Conservation (phyloP, 2,329 filamentous ascomycete species). For the Zasmidium citrigriseum region DNA sequence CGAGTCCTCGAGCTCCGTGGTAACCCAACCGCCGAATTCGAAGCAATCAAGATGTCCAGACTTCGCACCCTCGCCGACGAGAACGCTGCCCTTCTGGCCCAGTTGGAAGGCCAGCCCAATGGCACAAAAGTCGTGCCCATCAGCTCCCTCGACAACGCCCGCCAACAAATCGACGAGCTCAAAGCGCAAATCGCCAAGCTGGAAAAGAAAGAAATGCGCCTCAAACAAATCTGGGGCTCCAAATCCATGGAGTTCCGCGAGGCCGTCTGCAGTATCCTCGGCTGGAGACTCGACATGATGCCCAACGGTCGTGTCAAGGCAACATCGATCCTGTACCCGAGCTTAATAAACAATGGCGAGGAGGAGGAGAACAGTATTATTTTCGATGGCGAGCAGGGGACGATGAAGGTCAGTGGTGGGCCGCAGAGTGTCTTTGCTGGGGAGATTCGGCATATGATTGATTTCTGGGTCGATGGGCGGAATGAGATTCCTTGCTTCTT, state of each 20-base stretch:
- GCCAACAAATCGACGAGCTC: slow-evolving; percentile 70
- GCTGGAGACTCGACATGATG: slow-evolving; percentile 94
- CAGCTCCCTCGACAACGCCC: slow-evolving; percentile 72
- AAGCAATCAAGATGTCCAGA: slow-evolving; percentile 80
- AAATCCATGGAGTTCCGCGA: slow-evolving; percentile 96
- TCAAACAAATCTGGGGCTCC: slow-evolving; percentile 89
- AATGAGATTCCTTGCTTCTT: slow-evolving; percentile 93
- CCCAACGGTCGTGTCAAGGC: slow-evolving; percentile 96
- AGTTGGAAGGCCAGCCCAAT: slow-evolving; percentile 56
- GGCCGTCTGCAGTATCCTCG: slow-evolving; percentile 85
- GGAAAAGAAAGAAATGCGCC: slow-evolving; percentile 79
- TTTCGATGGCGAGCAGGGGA: slow-evolving; percentile 90
- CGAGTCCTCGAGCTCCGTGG: slow-evolving; percentile 82
- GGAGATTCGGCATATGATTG: slow-evolving; percentile 81
- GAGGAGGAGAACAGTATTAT: slow-evolving; percentile 63
- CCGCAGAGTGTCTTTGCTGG: slow-evolving; percentile 82
- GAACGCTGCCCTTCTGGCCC: slow-evolving; percentile 72
- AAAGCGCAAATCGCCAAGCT: slow-evolving; percentile 56
- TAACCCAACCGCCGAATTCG: slow-evolving; percentile 87
- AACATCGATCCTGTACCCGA: slow-evolving; percentile 78
- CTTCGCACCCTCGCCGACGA: slow-evolving; percentile 77
- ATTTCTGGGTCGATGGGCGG: slow-evolving; percentile 93
- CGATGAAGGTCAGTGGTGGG: slow-evolving; percentile 96
- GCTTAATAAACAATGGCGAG: slow-evolving; percentile 43
- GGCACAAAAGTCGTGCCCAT: slow-evolving; percentile 68